Percentiles rank a stretch among this genome's conserved stretches.
Evolutionary conservation across 1,139 yeast species (phyloP).

Genomic region (Blastobotrys proliferans): DNA sequence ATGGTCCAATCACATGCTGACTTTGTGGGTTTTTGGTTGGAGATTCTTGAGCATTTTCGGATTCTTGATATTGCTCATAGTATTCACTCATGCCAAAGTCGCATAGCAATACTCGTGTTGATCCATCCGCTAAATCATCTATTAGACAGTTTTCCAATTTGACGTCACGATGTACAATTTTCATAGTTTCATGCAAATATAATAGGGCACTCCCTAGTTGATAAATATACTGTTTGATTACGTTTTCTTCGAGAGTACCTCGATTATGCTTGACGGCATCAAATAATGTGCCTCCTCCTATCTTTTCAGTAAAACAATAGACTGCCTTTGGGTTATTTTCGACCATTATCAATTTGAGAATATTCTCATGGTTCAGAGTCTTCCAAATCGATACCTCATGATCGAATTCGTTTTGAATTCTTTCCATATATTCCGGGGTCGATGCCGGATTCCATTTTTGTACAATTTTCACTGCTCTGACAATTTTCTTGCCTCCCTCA

Average conservation of each 20-base stretch:
- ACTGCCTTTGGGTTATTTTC: constrained; percentile 60
- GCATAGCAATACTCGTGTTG: constrained; percentile 44
- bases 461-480: constrained; percentile 75
- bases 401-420: constrained; percentile 50
- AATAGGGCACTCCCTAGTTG: constrained; percentile 61
- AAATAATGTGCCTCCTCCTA: constrained; percentile 79
- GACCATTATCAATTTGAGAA: constrained; percentile 58
- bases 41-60: background rate
- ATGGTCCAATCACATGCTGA: constrained; percentile 27
- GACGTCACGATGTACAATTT: constrained; percentile 80
- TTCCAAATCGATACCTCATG: constrained; percentile 78
- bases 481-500: constrained; percentile 37
- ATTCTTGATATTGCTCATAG: constrained; percentile 28
- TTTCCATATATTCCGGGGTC: constrained; percentile 27
- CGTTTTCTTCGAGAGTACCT: constrained; percentile 16
- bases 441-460: constrained; percentile 32
- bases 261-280: constrained; percentile 58
- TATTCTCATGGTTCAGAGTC: constrained; percentile 56
- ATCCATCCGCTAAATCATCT: constrained; percentile 36
- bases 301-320: constrained; percentile 67
- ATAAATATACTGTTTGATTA: constrained; percentile 38
- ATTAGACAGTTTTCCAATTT: constrained; percentile 81
- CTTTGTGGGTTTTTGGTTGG: no score
- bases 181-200: constrained; percentile 66
- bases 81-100: constrained; percentile 81